These are phyloP conservation scores for Lactarius evosmus DNA, from an alignment of 768 basidiomycete species.

Conservation along the genomic window DNA sequence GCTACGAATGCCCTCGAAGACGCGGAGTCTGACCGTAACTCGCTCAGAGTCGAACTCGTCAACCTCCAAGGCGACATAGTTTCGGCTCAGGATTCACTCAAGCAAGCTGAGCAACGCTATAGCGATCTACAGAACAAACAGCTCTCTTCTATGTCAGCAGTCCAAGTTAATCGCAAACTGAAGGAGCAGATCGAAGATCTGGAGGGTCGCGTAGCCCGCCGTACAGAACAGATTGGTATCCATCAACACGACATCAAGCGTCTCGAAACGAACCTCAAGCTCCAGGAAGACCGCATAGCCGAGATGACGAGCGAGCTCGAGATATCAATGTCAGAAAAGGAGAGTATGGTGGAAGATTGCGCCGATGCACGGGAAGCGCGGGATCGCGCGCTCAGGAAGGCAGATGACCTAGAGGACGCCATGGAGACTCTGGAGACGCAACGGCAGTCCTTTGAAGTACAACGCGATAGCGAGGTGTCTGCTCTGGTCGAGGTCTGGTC, in stretches of 20 bases:
- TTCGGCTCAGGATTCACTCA: conserved; percentile 50
- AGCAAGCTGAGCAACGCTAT: conserved; percentile 58
- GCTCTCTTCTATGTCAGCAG: conserved; percentile 56
- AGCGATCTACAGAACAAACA: conserved; percentile 62
- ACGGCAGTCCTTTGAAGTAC: conserved; percentile 29
- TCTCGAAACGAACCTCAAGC: conserved; percentile 66
- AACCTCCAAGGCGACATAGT: conserved; percentile 62
- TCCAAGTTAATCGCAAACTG: conserved; percentile 45
- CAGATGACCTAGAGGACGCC: conserved; percentile 63
- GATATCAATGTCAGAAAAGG: conserved; percentile 60
- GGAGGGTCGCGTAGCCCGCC: conserved; percentile 58
- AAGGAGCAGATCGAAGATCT: conserved; percentile 66
- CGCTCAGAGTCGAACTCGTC: conserved; percentile 58
- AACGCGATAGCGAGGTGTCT: conserved; percentile 31
- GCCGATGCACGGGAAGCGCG: conserved; percentile 71
- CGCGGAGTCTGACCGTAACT: conserved; percentile 62
- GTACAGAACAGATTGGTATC: conserved; percentile 71
- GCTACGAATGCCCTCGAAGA: conserved; percentile 48
- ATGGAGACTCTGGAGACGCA: conserved; percentile 45
- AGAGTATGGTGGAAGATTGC: conserved; percentile 83
- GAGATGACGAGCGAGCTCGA: conserved; percentile 74
- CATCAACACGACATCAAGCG: conserved; percentile 78
- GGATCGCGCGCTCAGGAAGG: conserved; percentile 53
- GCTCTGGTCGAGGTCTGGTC: conserved; percentile 31
- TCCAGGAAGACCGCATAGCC: conserved; percentile 69